A percentile compares a stretch with the other conserved stretches of the same genome.
Conservation (phyloP, 2,329 filamentous ascomycete genomes). For the Didymella arachidicola region DNA sequence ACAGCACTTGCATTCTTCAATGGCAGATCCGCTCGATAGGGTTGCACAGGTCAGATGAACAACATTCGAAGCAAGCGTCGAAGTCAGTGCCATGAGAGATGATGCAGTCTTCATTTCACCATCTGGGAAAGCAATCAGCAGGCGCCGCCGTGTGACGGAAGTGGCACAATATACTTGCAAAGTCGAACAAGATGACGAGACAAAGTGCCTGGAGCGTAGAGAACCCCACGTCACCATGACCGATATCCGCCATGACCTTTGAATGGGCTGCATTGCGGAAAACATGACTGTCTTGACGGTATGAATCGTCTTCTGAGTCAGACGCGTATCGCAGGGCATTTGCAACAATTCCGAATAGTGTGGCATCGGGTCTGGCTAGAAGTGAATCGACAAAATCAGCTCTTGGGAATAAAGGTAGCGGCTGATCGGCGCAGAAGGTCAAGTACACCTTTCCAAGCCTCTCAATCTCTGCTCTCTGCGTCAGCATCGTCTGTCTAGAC, state of each 20-base stretch:
- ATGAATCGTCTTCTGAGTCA: too few relatives aligned
- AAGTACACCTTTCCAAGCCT: background rate
- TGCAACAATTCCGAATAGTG: background rate
- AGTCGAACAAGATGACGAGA: background rate
- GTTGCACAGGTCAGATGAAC: background rate
- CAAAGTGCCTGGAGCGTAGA: background rate
- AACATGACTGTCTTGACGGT: background rate
- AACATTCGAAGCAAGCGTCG: background rate
- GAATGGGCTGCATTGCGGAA: background rate
- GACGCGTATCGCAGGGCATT: background rate
- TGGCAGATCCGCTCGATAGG: background rate
- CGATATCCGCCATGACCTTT: background rate
- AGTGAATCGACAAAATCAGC: constrained; percentile 2
- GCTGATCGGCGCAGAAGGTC: constrained; percentile 1
- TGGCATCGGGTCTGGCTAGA: background rate
- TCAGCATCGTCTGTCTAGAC: background rate
- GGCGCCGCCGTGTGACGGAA: too few relatives aligned
- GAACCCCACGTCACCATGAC: background rate
- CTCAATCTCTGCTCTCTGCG: background rate
- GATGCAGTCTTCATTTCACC: background rate
- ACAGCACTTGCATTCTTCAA: background rate
- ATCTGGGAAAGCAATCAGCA: background rate
- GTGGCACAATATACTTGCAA: background rate
- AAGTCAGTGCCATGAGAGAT: background rate
- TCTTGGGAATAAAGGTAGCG: background rate